A percentile compares a stretch with the other conserved stretches of the same genome.
These are phyloP conservation scores for Phytophthora sp. DNA, from an alignment of 352 stramenopile genomes.

Conservation along the genomic window DNA sequence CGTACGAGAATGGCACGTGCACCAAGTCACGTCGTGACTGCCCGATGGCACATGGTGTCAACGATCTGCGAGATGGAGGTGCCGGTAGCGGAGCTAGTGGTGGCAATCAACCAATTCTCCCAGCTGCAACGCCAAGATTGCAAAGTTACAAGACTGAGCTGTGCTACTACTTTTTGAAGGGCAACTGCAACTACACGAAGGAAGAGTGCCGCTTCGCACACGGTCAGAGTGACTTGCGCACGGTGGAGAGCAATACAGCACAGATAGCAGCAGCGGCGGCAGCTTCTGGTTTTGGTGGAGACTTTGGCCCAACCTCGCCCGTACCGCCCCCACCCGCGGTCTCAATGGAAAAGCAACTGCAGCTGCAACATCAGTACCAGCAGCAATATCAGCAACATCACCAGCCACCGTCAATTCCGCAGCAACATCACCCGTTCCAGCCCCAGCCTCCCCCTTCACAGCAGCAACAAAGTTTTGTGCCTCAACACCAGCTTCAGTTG, in stretches of 20 bases:
- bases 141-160: slow-evolving; percentile 92
- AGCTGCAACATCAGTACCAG: slow-evolving; percentile 72
- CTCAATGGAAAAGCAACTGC: slow-evolving; percentile 57
- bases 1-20: slow-evolving; percentile 77
- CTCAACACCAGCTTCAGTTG: slow-evolving; percentile 49
- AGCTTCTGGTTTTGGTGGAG: slow-evolving; percentile 18
- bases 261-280: slow-evolving; percentile 53
- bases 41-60: slow-evolving; percentile 76
- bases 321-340: slow-evolving; percentile 28
- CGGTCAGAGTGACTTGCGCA: slow-evolving; percentile 78
- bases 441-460: slow-evolving; percentile 32
- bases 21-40: slow-evolving; percentile 81
- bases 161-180: slow-evolving; percentile 90
- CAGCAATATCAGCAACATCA: slow-evolving; percentile 58
- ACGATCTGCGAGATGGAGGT: slow-evolving; percentile 66
- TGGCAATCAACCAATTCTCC: slow-evolving; percentile 37
- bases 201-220: slow-evolving; percentile 90
- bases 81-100: slow-evolving; percentile 15
- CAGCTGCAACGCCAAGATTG: slow-evolving; percentile 61
- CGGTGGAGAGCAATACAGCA: slow-evolving; percentile 83
- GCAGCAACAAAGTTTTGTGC: slow-evolving; percentile 40
- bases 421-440: slow-evolving; percentile 44
- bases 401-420: slow-evolving; percentile 44
- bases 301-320: slow-evolving; percentile 28
- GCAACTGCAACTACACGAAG: slow-evolving; percentile 89